Base-by-base conservation (phyloP, 2,329 filamentous ascomycete species). In the Trichoderma citrinoviride region DNA sequence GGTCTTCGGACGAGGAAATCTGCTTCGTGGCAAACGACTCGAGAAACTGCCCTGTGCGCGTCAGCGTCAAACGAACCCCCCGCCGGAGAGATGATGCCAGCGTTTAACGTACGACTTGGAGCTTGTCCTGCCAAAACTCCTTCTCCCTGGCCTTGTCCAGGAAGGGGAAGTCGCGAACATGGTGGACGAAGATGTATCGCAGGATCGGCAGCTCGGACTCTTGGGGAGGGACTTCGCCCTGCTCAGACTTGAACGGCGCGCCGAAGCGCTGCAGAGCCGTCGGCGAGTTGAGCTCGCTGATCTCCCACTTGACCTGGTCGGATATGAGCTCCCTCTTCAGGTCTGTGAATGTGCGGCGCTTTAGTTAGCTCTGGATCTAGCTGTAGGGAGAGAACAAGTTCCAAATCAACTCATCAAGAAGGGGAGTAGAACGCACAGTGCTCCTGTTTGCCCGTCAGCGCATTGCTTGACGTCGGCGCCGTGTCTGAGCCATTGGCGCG, bases 91-190 rank as follows among this genome's bases (percentile, higher is more conserved):
- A 4, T n/a, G n/a, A 25, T 8, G 25, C 25, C 41, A 29, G 21
- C 33, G 14, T 46, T 43, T 21, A 49, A 88, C 90, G 71, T 79
- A 96, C 92, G 74, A 93, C 87, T 81, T 99, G 95, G 67, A 99
- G 82, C 77, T 96, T 98, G 75, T 98, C 93, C 80, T 99, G 95
- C 95, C 95, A 99, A 74, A 99, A 99, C 79, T 99, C 95, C 84
- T 98, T 97, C 84, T 99, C 95, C 73, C 87, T 90, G 23, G 95
- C 95, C 82, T 96, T 92, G 78, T 99, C 93, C 68, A 99, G 85
- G 74, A 99, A 99, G 1, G 95, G 95, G 73, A 99, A 99, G 73
- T 98, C 96, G 73, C 95, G 92, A 66, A 99, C 88, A 87, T 98
- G 93, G 75, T 98, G 90, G 62, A 98, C 95, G 75, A 99, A 99